These are phyloP conservation scores for Glonium stellatum DNA, from an alignment of 495 filamentous ascomycete genomes.

Conservation along the genomic window DNA sequence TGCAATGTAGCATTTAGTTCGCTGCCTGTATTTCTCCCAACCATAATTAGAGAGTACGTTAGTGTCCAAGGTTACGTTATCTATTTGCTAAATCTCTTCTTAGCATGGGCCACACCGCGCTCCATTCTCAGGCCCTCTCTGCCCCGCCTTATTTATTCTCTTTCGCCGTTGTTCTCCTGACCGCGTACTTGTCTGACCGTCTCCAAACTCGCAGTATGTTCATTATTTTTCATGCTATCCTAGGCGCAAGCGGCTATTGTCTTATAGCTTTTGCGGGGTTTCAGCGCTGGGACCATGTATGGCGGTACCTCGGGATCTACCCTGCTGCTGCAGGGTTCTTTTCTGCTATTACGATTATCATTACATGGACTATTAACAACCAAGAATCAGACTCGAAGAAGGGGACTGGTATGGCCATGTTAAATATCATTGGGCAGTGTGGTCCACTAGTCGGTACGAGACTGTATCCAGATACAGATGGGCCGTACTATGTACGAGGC, in stretches of 20 bases:
- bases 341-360: constrained; percentile 33
- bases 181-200: constrained; percentile 67
- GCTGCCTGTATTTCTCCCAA: constrained; percentile 78
- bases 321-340: constrained; percentile 36
- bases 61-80: not conserved
- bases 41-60: constrained; percentile 54
- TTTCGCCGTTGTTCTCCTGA: constrained; percentile 60
- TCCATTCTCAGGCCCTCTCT: constrained; percentile 72
- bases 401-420: constrained; percentile 51
- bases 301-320: constrained; percentile 34
- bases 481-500: constrained; percentile 53
- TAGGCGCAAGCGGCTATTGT: constrained; percentile 66
- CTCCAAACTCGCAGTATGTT: constrained; percentile 61
- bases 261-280: constrained; percentile 21
- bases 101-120: constrained; percentile 63
- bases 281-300: constrained; percentile 17
- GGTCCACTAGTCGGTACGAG: constrained; percentile 57
- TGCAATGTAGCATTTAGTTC: constrained; percentile 69
- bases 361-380: constrained; percentile 43
- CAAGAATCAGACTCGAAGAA: constrained; percentile 49
- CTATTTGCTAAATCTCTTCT: not conserved
- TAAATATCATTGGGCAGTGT: constrained; percentile 57
- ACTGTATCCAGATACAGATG: constrained; percentile 52
- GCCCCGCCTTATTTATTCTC: constrained; percentile 76
- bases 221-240: constrained; percentile 56